Base-by-base conservation (phyloP, 306 rosid species). In the Glycyrrhiza uralensis region DNA sequence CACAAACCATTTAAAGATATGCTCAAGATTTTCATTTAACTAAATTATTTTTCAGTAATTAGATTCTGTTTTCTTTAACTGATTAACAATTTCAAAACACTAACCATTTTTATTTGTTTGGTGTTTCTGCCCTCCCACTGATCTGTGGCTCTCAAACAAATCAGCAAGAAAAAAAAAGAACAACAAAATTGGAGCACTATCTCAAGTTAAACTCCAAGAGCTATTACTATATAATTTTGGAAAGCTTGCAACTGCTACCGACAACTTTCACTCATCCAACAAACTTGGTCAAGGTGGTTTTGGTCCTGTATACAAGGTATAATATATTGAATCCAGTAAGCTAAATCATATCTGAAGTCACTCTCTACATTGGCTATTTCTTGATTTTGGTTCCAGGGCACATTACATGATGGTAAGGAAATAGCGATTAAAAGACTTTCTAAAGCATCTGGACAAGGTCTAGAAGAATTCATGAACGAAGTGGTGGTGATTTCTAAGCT, bases 291-390 rank as follows among this genome's bases (percentile, higher is more conserved):
- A 69, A 19, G 69, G 81, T 18, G 76, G 81, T 38, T 74, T 63
- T 38, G 65, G 82, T 22, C 58, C 82, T 1, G 82, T 78, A 1
- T 70, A 78, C 29, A 70, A 77, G 66, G 81, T 77, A 77, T n/a
- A n/a, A n/a, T n/a, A n/a, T 7, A 4, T 11, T 9, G 4, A 33
- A 24, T 79, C 8, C 1, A 42, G 15, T 5, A 6, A 72, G 18
- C 1, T 35, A 10, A 0, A 2, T 57, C 12, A 13, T 23, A 1
- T 24, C 2, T 69, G 24, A 76, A 8, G 1, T 7, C 15, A 17
- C 47, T 68, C 10, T 26, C 5, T 20, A 29, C 9, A 60, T 4
- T 10, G 19, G n/a, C 2, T 5, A 15, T 14, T 22, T 49, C 20
- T 33, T 1, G 2, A 29, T 66, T 30, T 26, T 5, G 13, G 6